Evolutionary conservation across 306 rosid genomes (phyloP).

Genomic region (Medicago arabica): DNA sequence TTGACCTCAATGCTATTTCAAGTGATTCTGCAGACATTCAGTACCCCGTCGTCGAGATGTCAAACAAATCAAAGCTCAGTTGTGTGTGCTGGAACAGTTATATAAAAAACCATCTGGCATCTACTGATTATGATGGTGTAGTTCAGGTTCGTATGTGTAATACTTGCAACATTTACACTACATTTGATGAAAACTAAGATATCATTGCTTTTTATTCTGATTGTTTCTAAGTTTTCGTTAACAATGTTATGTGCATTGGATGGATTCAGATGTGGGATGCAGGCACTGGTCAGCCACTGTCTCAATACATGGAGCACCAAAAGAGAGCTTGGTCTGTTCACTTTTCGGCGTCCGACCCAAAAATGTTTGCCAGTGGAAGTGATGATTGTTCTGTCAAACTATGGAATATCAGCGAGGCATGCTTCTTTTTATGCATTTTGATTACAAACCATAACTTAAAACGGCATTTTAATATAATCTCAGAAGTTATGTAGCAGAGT

Average conservation of each 20-base stretch:
- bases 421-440: constrained; percentile 44
- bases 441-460: neutral
- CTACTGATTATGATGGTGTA: constrained; percentile 88
- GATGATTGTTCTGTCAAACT: constrained; percentile 89
- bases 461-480: too few species aligned
- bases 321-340: constrained; percentile 95
- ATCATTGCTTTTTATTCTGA: constrained; percentile 21
- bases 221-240: constrained; percentile 21
- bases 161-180: constrained; percentile 23
- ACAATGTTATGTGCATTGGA: constrained; percentile 37
- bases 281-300: constrained; percentile 76
- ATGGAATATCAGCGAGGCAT: constrained; percentile 91
- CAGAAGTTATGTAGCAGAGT: neutral
- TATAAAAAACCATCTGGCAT: constrained; percentile 86
- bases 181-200: constrained; percentile 4
- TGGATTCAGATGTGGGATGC: constrained; percentile 92
- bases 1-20: constrained; percentile 69
- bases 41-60: constrained; percentile 85
- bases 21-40: constrained; percentile 74
- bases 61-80: constrained; percentile 80
- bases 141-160: constrained; percentile 73
- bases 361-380: constrained; percentile 93
- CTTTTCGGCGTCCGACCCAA: constrained; percentile 81
- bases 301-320: constrained; percentile 80
- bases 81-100: constrained; percentile 92